Base-by-base conservation (phyloP, 108 stramenopile genomes). In the Hondaea fermentalgiana region DNA sequence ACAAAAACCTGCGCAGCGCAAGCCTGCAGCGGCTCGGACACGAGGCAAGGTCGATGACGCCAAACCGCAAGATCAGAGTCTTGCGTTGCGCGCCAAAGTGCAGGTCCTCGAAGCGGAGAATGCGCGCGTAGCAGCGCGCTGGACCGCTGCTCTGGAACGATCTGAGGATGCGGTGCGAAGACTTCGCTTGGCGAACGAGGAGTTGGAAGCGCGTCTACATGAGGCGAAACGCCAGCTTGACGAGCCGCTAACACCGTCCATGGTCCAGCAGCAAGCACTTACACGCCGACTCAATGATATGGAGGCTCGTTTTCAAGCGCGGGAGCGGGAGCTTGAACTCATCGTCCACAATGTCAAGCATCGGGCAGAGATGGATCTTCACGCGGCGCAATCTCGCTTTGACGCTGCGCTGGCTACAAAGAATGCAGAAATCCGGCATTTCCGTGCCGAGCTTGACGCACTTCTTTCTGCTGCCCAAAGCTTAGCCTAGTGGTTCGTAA, bases 191-290 rank as follows among this genome's bases (percentile, higher is more conserved):
- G 51, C 76, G 16, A 83, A 83, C 49, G 49, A 12, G 23, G 76
- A 83, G 76, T 45, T 83, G 12, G 23, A 55, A 4, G 76, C 76
- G 10, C 76, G 51, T 12, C 76, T 83, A 1, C 12, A 14, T 10
- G 76, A 83, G 51, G 76, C 76, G 10, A 47, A 83, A 23, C 45
- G 76, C 10, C 49, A 53, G 23, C 76, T 83, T 23, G 51, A 83
- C 4, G 49, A 83, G 76, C 76, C 76, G 23, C 10, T 45, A 17
- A 83, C 45, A 0, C 76, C 76, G 44, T 53, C 76, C 28, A 83
- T 83, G 76, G 16, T 83, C 25, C 76, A 83, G 76, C 76, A 83
- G 76, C 76, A 83, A 35, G 76, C 76, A 14, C 19, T 83, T 0
- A 53, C 76, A 16, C 6, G 76, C 17, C 19, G 76, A 12, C 51